Evolutionary conservation across 169 alveolate species (phyloP).

Genomic region (Eimeria tenella): DNA sequence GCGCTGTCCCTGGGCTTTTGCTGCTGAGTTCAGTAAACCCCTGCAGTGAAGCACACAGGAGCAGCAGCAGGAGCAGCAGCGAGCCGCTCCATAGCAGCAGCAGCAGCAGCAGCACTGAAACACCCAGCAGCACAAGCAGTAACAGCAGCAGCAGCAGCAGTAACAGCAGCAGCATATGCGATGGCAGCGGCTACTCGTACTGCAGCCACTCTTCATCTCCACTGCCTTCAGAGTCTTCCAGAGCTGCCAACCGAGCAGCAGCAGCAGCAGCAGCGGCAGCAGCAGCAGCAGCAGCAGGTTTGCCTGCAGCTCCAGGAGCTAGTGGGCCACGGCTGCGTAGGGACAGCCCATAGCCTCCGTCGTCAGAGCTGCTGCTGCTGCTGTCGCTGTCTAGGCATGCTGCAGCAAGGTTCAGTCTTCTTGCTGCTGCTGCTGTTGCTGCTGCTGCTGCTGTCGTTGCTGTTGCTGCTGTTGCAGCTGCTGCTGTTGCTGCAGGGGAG

Average conservation of each 20-base stretch:
- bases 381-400: slow-evolving; percentile 18
- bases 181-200: neutral
- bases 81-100: neutral
- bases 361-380: slow-evolving; percentile 53
- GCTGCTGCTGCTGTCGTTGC: neutral
- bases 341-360: neutral
- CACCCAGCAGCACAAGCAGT: neutral
- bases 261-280: neutral
- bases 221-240: slow-evolving; percentile 10
- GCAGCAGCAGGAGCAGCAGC: neutral
- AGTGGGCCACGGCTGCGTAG: neutral
- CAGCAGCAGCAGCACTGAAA: slow-evolving; percentile 7
- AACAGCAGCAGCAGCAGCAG: slow-evolving; percentile 35
- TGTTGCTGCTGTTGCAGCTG: too few relatives aligned
- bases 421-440: slow-evolving; percentile 19
- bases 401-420: neutral
- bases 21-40: slow-evolving; percentile 45
- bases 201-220: slow-evolving; percentile 64
- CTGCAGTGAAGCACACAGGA: neutral
- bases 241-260: neutral
- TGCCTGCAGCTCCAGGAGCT: too few relatives aligned
- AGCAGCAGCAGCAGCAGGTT: neutral
- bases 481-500: neutral
- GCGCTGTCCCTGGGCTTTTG: slow-evolving; percentile 23
- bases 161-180: slow-evolving; percentile 28